Evolutionary conservation across 2,329 filamentous ascomycete genomes (phyloP).

Genomic region (Metarhizium album): DNA sequence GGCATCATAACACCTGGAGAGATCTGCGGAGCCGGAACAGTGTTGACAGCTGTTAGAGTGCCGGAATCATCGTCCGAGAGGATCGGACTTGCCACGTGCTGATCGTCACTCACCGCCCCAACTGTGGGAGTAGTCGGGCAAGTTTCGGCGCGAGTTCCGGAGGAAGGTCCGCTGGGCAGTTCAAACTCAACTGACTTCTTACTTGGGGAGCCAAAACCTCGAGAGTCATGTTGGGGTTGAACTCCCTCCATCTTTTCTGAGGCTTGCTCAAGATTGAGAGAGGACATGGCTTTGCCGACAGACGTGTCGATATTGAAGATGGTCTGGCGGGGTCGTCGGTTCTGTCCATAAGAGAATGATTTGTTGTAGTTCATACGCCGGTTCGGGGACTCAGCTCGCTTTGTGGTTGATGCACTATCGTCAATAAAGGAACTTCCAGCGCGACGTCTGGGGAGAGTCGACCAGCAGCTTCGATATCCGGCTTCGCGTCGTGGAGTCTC

Average conservation of each 20-base stretch:
- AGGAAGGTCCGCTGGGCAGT: neutral
- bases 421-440: neutral
- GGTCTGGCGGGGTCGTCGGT: conserved; percentile 6
- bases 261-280: neutral
- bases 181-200: conserved; percentile 10
- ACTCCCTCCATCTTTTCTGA: neutral
- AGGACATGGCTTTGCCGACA: conserved; percentile 2
- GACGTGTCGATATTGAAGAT: conserved; percentile 7
- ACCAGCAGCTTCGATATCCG: neutral
- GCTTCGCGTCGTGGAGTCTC: conserved; percentile 11
- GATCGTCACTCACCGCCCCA: neutral
- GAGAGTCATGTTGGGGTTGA: neutral
- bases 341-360: conserved; percentile 1
- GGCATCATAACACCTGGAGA: neutral
- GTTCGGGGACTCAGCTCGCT: neutral
- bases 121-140: neutral
- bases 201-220: neutral
- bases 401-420: neutral
- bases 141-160: neutral
- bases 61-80: neutral
- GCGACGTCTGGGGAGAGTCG: conserved; percentile 6
- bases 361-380: neutral
- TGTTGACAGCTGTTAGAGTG: neutral
- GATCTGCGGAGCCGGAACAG: neutral
- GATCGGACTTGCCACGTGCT: neutral